A percentile compares a stretch with the other conserved stretches of the same genome.
phyloP scores from a whole-genome alignment of 805 yeast species.

The Hemisphaericaspora nanyangensis region DNA sequence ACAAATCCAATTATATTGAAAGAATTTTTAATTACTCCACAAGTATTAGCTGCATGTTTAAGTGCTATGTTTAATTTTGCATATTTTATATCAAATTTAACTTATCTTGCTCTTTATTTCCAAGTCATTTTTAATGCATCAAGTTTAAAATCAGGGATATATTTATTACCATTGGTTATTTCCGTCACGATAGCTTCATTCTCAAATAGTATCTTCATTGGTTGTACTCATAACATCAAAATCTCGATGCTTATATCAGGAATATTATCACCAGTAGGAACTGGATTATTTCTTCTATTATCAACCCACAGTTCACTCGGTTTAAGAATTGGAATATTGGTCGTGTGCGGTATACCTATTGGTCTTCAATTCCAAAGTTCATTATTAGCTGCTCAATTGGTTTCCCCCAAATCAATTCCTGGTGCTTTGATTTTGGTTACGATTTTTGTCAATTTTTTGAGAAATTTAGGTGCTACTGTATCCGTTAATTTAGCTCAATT shows the following conservation, averaged over 20 bases:
- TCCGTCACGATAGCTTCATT: slow-evolving; percentile 31
- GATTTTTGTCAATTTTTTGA: slow-evolving; percentile 28
- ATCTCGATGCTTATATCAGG: slow-evolving; percentile 28
- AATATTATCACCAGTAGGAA: slow-evolving; percentile 29
- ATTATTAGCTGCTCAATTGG: slow-evolving; percentile 31
- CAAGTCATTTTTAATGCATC: slow-evolving; percentile 34
- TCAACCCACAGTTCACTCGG: slow-evolving; percentile 17
- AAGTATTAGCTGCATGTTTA: slow-evolving; percentile 35
- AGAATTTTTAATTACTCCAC: slow-evolving; percentile 33
- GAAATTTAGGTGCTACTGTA: slow-evolving; percentile 30
- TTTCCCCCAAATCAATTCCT: slow-evolving; percentile 31
- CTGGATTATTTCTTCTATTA: slow-evolving; percentile 29
- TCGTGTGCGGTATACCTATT: slow-evolving; percentile 30
- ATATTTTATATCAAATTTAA: slow-evolving; percentile 36
- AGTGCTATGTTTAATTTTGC: slow-evolving; percentile 32
- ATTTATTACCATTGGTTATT: slow-evolving; percentile 32
- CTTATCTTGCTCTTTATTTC: slow-evolving; percentile 34
- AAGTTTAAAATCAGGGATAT: slow-evolving; percentile 36
- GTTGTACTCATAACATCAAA: slow-evolving; percentile 26
- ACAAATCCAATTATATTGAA: slow-evolving; percentile 45
- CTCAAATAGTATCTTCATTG: slow-evolving; percentile 28
- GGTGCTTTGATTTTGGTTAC: slow-evolving; percentile 36
- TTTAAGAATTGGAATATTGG: slow-evolving; percentile 29
- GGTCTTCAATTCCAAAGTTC: slow-evolving; percentile 37
- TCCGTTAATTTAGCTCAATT: slow-evolving; percentile 30